phyloP scores from a whole-genome alignment of 768 basidiomycete species.

The Tylopilus rubrobrunneus region DNA sequence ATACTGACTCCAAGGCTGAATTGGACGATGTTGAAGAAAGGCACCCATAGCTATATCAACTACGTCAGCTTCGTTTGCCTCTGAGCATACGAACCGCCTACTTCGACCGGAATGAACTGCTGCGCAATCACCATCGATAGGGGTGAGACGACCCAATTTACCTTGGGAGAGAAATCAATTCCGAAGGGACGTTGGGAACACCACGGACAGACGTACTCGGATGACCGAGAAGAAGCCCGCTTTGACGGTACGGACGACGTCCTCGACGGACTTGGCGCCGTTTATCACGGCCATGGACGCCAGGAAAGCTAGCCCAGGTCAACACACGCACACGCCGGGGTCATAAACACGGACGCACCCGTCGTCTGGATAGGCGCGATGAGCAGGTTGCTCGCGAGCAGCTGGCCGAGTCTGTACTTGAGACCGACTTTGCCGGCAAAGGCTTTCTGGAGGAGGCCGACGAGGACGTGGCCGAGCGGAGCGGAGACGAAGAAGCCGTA shows the following conservation, averaged over 20 bases:
- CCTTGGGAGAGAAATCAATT: conserved; percentile 36
- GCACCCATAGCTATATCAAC: conserved; percentile 69
- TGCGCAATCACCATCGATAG: conserved; percentile 73
- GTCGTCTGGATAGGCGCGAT: conserved; percentile 71
- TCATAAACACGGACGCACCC: conserved; percentile 38
- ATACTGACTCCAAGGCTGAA: conserved; percentile 69
- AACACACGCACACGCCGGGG: not conserved
- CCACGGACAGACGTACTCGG: conserved; percentile 42
- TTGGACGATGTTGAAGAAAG: conserved; percentile 78
- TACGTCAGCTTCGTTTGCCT: conserved; percentile 1
- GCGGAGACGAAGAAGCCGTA: conserved; percentile 85
- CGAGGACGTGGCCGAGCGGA: conserved; percentile 72
- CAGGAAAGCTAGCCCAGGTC: conserved; percentile 51
- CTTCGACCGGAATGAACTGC: conserved; percentile 73
- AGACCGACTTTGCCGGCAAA: conserved; percentile 72
- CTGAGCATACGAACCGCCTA: conserved; percentile 27
- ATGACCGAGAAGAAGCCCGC: conserved; percentile 72
- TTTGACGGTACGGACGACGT: conserved; percentile 64
- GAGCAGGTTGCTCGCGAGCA: conserved; percentile 73
- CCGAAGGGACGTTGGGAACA: not conserved
- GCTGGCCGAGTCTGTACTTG: conserved; percentile 62
- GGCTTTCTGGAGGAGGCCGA: conserved; percentile 65
- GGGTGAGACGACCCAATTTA: conserved; percentile 79
- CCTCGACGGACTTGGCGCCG: conserved; percentile 65
- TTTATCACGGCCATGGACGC: conserved; percentile 81